These are phyloP conservation scores for Erodium texanum DNA, from an alignment of 441 rosid species.

Conservation along the genomic window DNA sequence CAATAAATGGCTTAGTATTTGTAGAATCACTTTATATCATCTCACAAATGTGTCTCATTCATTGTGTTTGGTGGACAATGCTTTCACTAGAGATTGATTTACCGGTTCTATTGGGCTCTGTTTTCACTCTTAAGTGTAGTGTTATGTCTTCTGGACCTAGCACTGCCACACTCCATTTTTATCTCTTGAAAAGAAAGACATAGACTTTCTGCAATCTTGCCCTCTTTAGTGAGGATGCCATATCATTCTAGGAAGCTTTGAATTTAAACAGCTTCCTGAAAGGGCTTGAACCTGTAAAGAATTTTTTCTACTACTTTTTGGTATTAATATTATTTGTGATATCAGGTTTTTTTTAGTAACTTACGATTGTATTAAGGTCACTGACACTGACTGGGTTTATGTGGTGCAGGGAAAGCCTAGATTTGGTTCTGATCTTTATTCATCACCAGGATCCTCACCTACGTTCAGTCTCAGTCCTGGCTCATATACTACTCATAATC, in stretches of 20 bases:
- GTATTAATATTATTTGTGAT: not conserved
- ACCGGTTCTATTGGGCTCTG: not conserved
- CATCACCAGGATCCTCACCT: slow-evolving; percentile 36
- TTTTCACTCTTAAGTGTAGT: not conserved
- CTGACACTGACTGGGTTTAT: slow-evolving; percentile 12
- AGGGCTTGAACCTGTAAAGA: not conserved
- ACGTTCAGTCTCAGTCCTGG: slow-evolving; percentile 32
- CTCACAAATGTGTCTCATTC: not conserved
- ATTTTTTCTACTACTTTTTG: slow-evolving; percentile 3
- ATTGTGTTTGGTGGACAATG: not conserved
- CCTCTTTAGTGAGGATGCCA: not conserved
- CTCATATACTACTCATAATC: slow-evolving; percentile 39
- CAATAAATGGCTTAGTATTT: not conserved
- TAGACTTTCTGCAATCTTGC: not conserved
- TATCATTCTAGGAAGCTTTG: not conserved
- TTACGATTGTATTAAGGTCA: slow-evolving; percentile 17
- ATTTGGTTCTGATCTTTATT: slow-evolving; percentile 34
- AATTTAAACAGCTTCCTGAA: not conserved
- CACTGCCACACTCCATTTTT: not conserved
- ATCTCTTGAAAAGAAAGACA: no score
- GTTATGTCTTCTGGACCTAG: not conserved
- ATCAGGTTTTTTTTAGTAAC: slow-evolving; percentile 8
- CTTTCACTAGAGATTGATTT: no score
- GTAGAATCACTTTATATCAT: slow-evolving; percentile 2
- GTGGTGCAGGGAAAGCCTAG: slow-evolving; percentile 44